Conservation (phyloP, 805 yeast species). For the Myxozyma vanderwaltii region DNA sequence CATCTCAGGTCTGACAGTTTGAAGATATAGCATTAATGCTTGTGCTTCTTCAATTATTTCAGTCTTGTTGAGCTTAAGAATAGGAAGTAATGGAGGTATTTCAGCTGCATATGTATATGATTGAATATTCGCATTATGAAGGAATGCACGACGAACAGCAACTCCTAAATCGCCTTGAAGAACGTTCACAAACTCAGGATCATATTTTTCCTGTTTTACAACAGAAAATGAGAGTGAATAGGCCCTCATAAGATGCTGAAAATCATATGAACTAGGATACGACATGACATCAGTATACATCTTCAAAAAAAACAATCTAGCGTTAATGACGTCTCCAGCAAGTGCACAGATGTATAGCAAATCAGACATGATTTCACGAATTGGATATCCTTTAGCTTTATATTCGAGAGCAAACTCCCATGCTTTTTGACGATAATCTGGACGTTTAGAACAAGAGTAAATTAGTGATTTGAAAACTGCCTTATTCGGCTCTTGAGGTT, state of each 20-base stretch:
- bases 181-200: neutral
- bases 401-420: constrained; percentile 74
- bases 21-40: constrained; percentile 68
- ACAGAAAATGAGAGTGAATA: constrained; percentile 38
- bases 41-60: constrained; percentile 70
- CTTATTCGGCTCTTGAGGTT: constrained; percentile 47
- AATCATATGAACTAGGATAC: constrained; percentile 39
- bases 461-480: constrained; percentile 61
- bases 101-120: constrained; percentile 1
- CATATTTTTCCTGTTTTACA: neutral
- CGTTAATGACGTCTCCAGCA: constrained; percentile 74
- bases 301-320: constrained; percentile 56
- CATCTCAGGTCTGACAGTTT: constrained; percentile 49
- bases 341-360: constrained; percentile 76
- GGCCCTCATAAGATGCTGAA: constrained; percentile 42
- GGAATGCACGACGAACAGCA: constrained; percentile 10
- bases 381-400: constrained; percentile 46
- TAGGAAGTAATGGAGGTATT: constrained; percentile 71
- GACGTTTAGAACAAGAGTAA: constrained; percentile 63
- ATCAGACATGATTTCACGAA: constrained; percentile 55
- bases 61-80: constrained; percentile 47
- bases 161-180: constrained; percentile 5
- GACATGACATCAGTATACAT: constrained; percentile 36
- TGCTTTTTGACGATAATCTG: constrained; percentile 55
- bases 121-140: constrained; percentile 1